These are phyloP conservation scores for Daldinia sp. DNA, from an alignment of 2,329 filamentous ascomycete species.

Conservation along the genomic window DNA sequence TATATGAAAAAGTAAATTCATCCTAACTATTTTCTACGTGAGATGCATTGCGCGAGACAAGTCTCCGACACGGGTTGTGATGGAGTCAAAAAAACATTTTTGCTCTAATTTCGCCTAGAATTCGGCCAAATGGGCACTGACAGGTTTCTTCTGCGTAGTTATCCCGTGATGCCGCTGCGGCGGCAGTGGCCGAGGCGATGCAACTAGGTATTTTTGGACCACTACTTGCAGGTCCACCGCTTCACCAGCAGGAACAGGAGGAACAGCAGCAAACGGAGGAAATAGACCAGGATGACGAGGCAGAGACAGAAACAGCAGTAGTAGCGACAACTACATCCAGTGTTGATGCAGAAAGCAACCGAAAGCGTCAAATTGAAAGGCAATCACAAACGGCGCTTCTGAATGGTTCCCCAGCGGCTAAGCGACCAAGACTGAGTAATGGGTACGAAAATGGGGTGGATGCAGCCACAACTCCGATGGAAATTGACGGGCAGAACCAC, in stretches of 20 bases:
- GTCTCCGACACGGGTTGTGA: slow-evolving; percentile 34
- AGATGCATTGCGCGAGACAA: slow-evolving; percentile 39
- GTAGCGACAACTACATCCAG: slow-evolving; percentile 39
- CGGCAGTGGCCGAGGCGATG: slow-evolving; percentile 56
- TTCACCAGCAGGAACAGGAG: slow-evolving; percentile 40
- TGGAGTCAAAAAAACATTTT: slow-evolving; percentile 36
- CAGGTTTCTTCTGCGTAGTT: slow-evolving; percentile 54
- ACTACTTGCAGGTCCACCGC: slow-evolving; percentile 56
- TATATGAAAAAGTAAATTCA: slow-evolving; percentile 22
- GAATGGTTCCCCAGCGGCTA: slow-evolving; percentile 65
- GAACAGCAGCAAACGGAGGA: slow-evolving; percentile 45
- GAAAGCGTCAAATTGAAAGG: slow-evolving; percentile 60
- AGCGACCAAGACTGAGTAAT: slow-evolving; percentile 68
- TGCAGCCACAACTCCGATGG: slow-evolving; percentile 66
- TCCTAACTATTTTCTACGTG: slow-evolving; percentile 21
- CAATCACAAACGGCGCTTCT: slow-evolving; percentile 55
- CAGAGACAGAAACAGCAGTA: slow-evolving; percentile 38
- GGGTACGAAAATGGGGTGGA: slow-evolving; percentile 65
- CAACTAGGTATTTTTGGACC: slow-evolving; percentile 66
- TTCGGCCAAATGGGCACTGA: slow-evolving; percentile 50
- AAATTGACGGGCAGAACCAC: slow-evolving; percentile 61
- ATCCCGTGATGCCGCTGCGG: slow-evolving; percentile 55
- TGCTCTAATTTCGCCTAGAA: slow-evolving; percentile 41
- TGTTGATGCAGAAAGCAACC: slow-evolving; percentile 55
- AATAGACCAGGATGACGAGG: slow-evolving; percentile 44